These are phyloP conservation scores for Backusella macrospora DNA, from an alignment of 192 early-diverging fungal species.

Conservation along the genomic window DNA sequence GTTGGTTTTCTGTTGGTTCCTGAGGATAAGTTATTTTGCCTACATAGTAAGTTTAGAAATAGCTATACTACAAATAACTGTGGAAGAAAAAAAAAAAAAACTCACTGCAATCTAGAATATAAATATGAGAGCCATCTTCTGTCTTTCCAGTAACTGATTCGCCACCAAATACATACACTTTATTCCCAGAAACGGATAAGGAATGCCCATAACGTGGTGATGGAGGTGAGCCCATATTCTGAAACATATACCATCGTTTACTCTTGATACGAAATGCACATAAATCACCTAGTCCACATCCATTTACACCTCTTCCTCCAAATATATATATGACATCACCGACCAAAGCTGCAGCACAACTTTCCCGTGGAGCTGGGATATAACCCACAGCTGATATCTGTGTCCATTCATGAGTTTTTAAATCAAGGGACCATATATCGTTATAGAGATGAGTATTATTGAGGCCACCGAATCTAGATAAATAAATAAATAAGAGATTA, in stretches of 20 bases:
- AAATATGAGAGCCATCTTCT: conserved; percentile 17
- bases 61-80: not conserved
- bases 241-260: conserved; percentile 54
- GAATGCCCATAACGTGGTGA: conserved; percentile 45
- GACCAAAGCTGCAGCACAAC: conserved; percentile 38
- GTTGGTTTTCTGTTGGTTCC: conserved; percentile 30
- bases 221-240: conserved; percentile 49
- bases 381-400: conserved; percentile 44
- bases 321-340: conserved; percentile 59
- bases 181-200: conserved; percentile 48
- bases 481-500: not conserved
- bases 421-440: conserved; percentile 61
- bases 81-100: not conserved
- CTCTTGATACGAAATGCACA: conserved; percentile 54
- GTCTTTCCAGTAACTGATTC: conserved; percentile 38
- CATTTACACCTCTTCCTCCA: conserved; percentile 51
- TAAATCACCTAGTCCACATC: conserved; percentile 48
- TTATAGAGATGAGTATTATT: conserved; percentile 54
- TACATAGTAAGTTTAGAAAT: conserved; percentile 26
- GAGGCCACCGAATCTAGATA: conserved; percentile 55
- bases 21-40: conserved; percentile 53
- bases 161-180: conserved; percentile 58
- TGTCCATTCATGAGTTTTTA: conserved; percentile 44
- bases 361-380: conserved; percentile 49
- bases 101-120: conserved; percentile 56